Percentiles rank a stretch among this genome's conserved stretches.
These are phyloP conservation scores for Taphrina communis DNA, from an alignment of 1,139 yeast species.

Conservation along the genomic window DNA sequence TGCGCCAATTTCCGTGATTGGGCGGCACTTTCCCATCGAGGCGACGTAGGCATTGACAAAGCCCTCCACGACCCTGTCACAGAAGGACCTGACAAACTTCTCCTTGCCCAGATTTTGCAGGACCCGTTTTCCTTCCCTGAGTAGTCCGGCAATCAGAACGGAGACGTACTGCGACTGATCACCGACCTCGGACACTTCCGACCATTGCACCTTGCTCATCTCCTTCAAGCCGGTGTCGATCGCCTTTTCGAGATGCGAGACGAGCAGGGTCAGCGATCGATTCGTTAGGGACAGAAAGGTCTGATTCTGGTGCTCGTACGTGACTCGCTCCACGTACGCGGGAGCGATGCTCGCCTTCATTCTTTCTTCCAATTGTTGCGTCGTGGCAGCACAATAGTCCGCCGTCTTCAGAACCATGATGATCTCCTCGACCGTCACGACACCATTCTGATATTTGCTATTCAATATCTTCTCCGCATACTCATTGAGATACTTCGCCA, in stretches of 20 bases:
- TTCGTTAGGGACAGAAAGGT: slow-evolving; percentile 65
- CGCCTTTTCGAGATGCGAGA: slow-evolving; percentile 66
- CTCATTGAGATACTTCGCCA: slow-evolving; percentile 68
- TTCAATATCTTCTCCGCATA: slow-evolving; percentile 68
- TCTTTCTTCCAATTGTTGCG: slow-evolving; percentile 74
- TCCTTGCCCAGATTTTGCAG: slow-evolving; percentile 71
- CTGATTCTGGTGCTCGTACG: slow-evolving; percentile 65
- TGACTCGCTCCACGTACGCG: slow-evolving; percentile 53
- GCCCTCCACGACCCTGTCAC: slow-evolving; percentile 76
- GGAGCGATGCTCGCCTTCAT: slow-evolving; percentile 60
- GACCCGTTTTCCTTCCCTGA: slow-evolving; percentile 53
- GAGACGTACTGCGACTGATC: slow-evolving; percentile 61
- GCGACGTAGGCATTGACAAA: slow-evolving; percentile 64
- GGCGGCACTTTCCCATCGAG: slow-evolving; percentile 65
- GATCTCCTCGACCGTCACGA: slow-evolving; percentile 58
- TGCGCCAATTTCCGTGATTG: slow-evolving; percentile 71
- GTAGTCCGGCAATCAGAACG: slow-evolving; percentile 43
- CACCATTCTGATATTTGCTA: slow-evolving; percentile 62
- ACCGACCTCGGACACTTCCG: slow-evolving; percentile 63
- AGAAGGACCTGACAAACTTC: slow-evolving; percentile 70
- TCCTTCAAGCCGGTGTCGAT: slow-evolving; percentile 81
- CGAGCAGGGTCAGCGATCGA: slow-evolving; percentile 62
- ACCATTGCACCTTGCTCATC: slow-evolving; percentile 81
- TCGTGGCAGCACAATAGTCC: slow-evolving; percentile 82
- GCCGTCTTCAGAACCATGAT: slow-evolving; percentile 84